Percentiles rank a stretch among this genome's conserved stretches.
Evolutionary conservation across 2,329 filamentous ascomycete genomes (phyloP).

Genomic region (Karstenula rhodostoma): DNA sequence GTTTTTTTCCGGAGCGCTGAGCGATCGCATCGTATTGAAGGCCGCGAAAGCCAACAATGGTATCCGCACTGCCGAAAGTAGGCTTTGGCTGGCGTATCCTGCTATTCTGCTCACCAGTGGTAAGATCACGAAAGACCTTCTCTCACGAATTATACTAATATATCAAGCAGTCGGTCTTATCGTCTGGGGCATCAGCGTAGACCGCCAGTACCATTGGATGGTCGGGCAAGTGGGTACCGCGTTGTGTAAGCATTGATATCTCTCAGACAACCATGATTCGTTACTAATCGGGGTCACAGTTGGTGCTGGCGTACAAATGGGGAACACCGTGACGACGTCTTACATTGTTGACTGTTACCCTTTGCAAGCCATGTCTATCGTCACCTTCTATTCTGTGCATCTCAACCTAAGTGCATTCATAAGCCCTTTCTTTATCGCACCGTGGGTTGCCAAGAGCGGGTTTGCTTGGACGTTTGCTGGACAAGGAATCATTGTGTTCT

Average conservation of each 20-base stretch:
- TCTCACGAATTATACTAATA: neutral
- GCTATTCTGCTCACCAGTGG: constrained; percentile 4
- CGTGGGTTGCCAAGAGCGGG: neutral
- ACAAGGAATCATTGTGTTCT: constrained; percentile 11
- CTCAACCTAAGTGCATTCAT: constrained; percentile 13
- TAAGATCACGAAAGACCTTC: neutral
- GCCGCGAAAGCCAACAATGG: constrained; percentile 6
- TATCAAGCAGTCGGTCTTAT: neutral
- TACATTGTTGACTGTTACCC: constrained; percentile 13
- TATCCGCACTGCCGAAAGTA: constrained; percentile 2
- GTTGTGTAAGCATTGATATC: neutral
- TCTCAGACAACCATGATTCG: neutral
- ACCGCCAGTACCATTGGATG: constrained; percentile 11
- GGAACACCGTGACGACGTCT: constrained; percentile 8
- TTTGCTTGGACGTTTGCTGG: constrained; percentile 8
- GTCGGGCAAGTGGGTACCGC: constrained; percentile 12
- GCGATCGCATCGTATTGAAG: constrained; percentile 7
- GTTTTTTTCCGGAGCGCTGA: constrained; percentile 11
- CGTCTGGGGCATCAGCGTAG: constrained; percentile 7
- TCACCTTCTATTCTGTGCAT: constrained; percentile 10
- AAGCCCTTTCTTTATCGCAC: constrained; percentile 11
- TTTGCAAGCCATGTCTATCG: constrained; percentile 11
- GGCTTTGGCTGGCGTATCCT: constrained; percentile 12
- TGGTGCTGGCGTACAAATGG: constrained; percentile 13
- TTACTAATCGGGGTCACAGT: neutral